Percentiles rank a stretch among this genome's conserved stretches.
These are phyloP conservation scores for Rhizopus arrhizus DNA, from an alignment of 371 early-diverging fungal species.

Conservation along the genomic window DNA sequence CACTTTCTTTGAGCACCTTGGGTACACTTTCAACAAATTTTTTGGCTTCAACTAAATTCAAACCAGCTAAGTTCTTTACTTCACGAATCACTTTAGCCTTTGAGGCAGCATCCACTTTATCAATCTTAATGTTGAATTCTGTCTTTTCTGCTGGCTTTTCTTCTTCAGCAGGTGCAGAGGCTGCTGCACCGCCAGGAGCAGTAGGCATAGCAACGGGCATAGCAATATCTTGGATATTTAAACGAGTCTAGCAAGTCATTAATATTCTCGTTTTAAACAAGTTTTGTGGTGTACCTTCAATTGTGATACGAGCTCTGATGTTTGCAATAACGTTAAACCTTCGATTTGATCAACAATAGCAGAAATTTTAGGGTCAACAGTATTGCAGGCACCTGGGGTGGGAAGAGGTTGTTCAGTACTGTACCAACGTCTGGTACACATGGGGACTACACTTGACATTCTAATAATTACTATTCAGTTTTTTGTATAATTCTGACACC, in stretches of 20 bases:
- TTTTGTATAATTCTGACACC: not conserved
- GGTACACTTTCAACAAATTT: constrained; percentile 98
- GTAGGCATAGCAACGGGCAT: constrained; percentile 76
- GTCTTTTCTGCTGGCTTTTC: constrained; percentile 90
- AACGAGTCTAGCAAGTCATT: constrained; percentile 51
- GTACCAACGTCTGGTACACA: constrained; percentile 46
- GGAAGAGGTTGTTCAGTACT: constrained; percentile 53
- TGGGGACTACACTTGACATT: constrained; percentile 30
- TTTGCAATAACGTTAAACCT: constrained; percentile 87
- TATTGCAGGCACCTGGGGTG: constrained; percentile 59
- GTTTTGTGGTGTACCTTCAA: constrained; percentile 72
- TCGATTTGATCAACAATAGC: constrained; percentile 89
- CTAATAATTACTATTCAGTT: constrained; percentile 20
- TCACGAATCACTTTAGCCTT: constrained; percentile 98
- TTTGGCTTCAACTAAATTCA: constrained; percentile 97
- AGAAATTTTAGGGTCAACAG: constrained; percentile 73
- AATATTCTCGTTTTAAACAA: not conserved
- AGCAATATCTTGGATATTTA: constrained; percentile 92
- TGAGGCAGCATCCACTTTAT: constrained; percentile 91
- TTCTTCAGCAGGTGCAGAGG: constrained; percentile 75
- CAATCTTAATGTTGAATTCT: constrained; percentile 92
- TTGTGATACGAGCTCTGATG: constrained; percentile 82
- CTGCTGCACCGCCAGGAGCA: constrained; percentile 63
- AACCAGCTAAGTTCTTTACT: constrained; percentile 92
- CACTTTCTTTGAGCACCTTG: constrained; percentile 90